Evolutionary conservation across 495 filamentous ascomycete species (phyloP).

Genomic region (Platismatia glauca): DNA sequence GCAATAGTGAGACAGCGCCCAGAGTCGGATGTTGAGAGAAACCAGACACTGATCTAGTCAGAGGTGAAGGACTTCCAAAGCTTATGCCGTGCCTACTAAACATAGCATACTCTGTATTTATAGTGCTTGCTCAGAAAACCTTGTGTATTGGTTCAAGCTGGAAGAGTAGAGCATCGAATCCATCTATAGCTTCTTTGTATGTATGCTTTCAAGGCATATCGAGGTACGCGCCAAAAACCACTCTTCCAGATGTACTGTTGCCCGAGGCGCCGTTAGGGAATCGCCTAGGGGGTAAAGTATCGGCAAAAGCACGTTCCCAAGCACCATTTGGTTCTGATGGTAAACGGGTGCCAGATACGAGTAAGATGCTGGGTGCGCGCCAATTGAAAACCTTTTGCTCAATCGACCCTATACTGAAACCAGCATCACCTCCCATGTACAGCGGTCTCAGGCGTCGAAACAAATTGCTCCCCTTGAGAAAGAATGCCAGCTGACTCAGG

Average conservation of each 20-base stretch:
- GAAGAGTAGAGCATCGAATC: slow-evolving; percentile 51
- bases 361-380: slow-evolving; percentile 63
- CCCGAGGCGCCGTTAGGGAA: slow-evolving; percentile 37
- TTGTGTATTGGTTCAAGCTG: slow-evolving; percentile 64
- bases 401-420: slow-evolving; percentile 69
- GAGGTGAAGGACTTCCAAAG: slow-evolving; percentile 53
- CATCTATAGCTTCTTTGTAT: slow-evolving; percentile 55
- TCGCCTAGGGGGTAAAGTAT: slow-evolving; percentile 51
- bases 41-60: slow-evolving; percentile 37
- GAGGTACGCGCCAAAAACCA: slow-evolving; percentile 59
- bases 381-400: slow-evolving; percentile 68
- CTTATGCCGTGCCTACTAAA: slow-evolving; percentile 63
- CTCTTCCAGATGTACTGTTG: slow-evolving; percentile 23
- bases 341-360: slow-evolving; percentile 55
- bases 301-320: slow-evolving; percentile 47
- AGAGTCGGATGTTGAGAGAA: slow-evolving; percentile 36
- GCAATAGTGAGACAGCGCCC: slow-evolving; percentile 54
- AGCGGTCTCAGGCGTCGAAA: slow-evolving; percentile 61
- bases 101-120: slow-evolving; percentile 61
- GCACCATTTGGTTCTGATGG: slow-evolving; percentile 33
- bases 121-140: slow-evolving; percentile 58
- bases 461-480: slow-evolving; percentile 58
- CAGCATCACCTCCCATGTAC: slow-evolving; percentile 58
- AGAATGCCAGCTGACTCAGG: slow-evolving; percentile 78
- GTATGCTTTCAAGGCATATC: slow-evolving; percentile 57